Percentiles rank a stretch among this genome's conserved stretches.
These are phyloP conservation scores for Pseudopediastrum boryanum DNA, from an alignment of 139 green algal species.

Conservation along the genomic window DNA sequence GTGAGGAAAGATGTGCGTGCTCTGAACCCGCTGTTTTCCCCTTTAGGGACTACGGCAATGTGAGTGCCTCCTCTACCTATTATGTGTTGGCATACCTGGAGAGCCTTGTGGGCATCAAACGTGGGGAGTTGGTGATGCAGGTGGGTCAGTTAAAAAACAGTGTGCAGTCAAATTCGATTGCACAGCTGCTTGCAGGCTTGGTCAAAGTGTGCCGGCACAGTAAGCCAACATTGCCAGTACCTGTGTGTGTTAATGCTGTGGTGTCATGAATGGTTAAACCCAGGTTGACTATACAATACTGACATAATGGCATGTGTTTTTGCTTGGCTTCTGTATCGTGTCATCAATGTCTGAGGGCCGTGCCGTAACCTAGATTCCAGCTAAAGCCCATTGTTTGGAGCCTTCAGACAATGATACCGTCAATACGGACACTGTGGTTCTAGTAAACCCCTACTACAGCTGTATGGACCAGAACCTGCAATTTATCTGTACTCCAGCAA, in stretches of 20 bases:
- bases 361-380: too few relatives aligned
- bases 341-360: background rate
- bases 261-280: background rate
- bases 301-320: background rate
- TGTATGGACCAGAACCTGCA: too few relatives aligned
- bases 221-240: background rate
- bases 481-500: too few relatives aligned
- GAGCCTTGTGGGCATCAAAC: slow-evolving; percentile 29
- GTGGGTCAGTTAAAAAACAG: slow-evolving; percentile 38
- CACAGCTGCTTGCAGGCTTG: background rate
- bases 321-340: background rate
- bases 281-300: background rate
- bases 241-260: background rate
- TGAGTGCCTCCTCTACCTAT: slow-evolving; percentile 37
- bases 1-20: too few relatives aligned
- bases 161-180: background rate
- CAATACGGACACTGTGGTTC: too few relatives aligned
- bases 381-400: too few relatives aligned
- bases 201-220: background rate
- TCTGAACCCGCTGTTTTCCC: too few relatives aligned
- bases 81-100: slow-evolving; percentile 47
- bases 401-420: too few relatives aligned
- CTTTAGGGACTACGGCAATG: slow-evolving; percentile 61
- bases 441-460: too few relatives aligned
- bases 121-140: slow-evolving; percentile 30